These are phyloP conservation scores for Baudoinia panamericana DNA, from an alignment of 495 filamentous ascomycete species.

Conservation along the genomic window DNA sequence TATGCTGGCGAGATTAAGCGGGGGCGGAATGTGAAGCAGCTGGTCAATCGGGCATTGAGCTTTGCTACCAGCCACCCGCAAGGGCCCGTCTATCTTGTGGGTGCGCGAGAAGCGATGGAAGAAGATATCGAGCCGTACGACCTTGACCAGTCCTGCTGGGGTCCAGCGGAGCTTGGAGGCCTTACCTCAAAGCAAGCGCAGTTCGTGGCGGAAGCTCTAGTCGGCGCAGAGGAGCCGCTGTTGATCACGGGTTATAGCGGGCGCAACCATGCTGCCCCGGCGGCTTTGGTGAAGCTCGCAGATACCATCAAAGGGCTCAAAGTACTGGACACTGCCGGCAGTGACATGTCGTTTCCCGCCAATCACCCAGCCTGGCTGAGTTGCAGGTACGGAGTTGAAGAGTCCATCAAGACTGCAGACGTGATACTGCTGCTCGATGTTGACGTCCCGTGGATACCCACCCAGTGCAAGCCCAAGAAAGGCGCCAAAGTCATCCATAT, in stretches of 20 bases:
- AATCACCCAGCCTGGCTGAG: constrained; percentile 65
- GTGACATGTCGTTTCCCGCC: constrained; percentile 92
- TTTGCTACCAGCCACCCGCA: constrained; percentile 72
- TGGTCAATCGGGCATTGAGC: constrained; percentile 80
- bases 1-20: constrained; percentile 84
- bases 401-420: constrained; percentile 62
- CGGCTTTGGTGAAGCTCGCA: constrained; percentile 63
- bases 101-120: constrained; percentile 82
- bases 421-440: constrained; percentile 79
- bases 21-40: constrained; percentile 88
- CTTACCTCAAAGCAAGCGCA: constrained; percentile 52
- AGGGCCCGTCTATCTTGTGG: constrained; percentile 76
- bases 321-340: constrained; percentile 79
- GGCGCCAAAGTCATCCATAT: constrained; percentile 29
- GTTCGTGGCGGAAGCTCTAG: constrained; percentile 56
- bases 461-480: constrained; percentile 36
- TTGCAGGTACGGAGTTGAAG: constrained; percentile 62
- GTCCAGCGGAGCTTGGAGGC: constrained; percentile 60
- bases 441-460: constrained; percentile 57
- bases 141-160: constrained; percentile 62
- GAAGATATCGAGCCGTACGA: constrained; percentile 75
- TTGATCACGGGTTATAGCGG: constrained; percentile 76
- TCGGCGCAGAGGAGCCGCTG: constrained; percentile 60
- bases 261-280: constrained; percentile 54
- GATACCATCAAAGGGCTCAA: constrained; percentile 65